Percentiles rank a stretch among this genome's conserved stretches.
phyloP scores from a whole-genome alignment of 768 basidiomycete genomes.

The Rhizopogon vinicolor region DNA sequence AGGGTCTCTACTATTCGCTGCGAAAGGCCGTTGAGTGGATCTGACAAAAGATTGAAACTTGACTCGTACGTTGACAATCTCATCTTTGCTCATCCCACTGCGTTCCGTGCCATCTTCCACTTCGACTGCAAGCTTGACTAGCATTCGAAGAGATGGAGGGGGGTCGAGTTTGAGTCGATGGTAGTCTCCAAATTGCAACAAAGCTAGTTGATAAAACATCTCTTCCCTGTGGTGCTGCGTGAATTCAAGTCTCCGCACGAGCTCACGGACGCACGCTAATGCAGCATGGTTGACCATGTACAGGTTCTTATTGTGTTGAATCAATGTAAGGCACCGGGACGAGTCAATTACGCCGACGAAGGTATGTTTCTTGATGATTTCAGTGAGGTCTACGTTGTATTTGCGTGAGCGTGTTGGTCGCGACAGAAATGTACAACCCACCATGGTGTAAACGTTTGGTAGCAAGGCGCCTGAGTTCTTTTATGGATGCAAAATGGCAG shows the following conservation, averaged over 20 bases:
- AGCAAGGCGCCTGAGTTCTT: constrained; percentile 54
- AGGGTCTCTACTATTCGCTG: constrained; percentile 67
- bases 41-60: neutral
- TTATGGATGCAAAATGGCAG: constrained; percentile 74
- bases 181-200: constrained; percentile 88
- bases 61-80: constrained; percentile 66
- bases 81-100: constrained; percentile 49
- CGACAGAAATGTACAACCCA: constrained; percentile 30
- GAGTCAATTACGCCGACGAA: constrained; percentile 92
- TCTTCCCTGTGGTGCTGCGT: constrained; percentile 59
- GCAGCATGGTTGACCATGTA: constrained; percentile 86
- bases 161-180: constrained; percentile 78
- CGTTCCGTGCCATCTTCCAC: constrained; percentile 45
- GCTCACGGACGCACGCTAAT: constrained; percentile 58
- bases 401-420: neutral
- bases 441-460: constrained; percentile 64
- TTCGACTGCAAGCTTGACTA: constrained; percentile 80
- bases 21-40: neutral
- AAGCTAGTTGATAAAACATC: constrained; percentile 89
- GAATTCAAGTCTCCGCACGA: neutral
- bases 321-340: constrained; percentile 64
- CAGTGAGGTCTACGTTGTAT: constrained; percentile 57
- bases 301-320: constrained; percentile 85
- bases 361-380: constrained; percentile 81
- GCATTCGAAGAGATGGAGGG: constrained; percentile 62